These are phyloP conservation scores for Gossypium lobatum DNA, from an alignment of 441 rosid genomes.

Conservation along the genomic window DNA sequence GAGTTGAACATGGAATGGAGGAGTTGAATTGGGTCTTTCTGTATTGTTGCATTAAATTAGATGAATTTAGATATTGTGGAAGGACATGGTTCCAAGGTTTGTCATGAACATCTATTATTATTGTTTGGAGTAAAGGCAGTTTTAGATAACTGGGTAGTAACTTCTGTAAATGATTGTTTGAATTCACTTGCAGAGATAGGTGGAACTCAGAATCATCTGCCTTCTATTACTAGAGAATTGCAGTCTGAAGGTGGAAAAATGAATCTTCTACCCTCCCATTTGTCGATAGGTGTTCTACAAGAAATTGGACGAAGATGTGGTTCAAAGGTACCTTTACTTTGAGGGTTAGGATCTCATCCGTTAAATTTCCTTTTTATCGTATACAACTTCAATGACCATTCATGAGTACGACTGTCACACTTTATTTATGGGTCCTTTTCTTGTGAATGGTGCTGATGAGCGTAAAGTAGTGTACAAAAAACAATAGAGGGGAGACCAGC, in stretches of 20 bases:
- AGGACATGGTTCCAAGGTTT: not conserved
- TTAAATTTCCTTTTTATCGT: not conserved
- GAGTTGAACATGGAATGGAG: not conserved
- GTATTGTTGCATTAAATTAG: not conserved
- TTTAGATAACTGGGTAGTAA: not conserved
- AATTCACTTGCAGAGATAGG: conserved; percentile 51
- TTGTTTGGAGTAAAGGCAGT: not conserved
- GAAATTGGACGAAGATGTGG: conserved; percentile 94
- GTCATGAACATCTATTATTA: not conserved
- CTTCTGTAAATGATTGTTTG: conserved; percentile 15
- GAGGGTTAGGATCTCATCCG: not conserved
- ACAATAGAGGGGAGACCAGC: not conserved
- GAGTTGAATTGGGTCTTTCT: not conserved
- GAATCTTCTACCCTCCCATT: conserved; percentile 52
- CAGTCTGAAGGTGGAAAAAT: conserved; percentile 52
- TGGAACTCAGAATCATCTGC: conserved; percentile 41
- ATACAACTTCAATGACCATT: not conserved
- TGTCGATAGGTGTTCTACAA: conserved; percentile 74
- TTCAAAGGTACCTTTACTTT: conserved; percentile 50
- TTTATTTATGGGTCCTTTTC: not conserved
- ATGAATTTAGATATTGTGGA: not conserved
- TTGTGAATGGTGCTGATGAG: not conserved
- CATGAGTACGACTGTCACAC: not conserved
- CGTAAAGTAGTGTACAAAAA: not conserved
- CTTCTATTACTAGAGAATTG: conserved; percentile 21